Evolutionary conservation across 2,329 filamentous ascomycete genomes (phyloP), one percentile per base, ranked within the genome.

Genomic region (Fusarium algeriense): DNA sequence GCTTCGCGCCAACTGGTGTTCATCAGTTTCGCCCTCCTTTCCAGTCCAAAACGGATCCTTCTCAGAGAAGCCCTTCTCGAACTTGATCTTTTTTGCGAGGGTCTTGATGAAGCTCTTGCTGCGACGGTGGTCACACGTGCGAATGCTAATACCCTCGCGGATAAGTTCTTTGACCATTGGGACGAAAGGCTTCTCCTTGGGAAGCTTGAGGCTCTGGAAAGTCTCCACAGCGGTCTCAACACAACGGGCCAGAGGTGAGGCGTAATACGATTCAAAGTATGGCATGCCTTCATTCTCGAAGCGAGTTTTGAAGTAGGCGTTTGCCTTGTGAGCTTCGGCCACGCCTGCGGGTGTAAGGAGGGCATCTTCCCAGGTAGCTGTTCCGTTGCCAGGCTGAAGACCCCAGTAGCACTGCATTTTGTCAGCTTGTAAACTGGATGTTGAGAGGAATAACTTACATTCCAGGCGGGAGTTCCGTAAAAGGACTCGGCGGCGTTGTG

Each of bases 381-480:
- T 92, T 48, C 82, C 85, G 75, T 93, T 91, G 69, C 91, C 91
- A 38, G 91, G 86, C 3, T 86, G 83, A 65, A 88, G 83, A 7
- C 87, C 85, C 89, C 89, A 93, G 82, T 92, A 92, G 78, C 89
- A 88, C 85, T 87, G 28, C 17, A 6, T 75, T 6, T 30, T 26
- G 49, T 67, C 3, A 64, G 43, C 32, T 37, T 17, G 14, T 11
- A 3, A 1, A 2, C 23, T 6, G 23, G 13, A 4, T 6, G 14
- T n/a, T 6, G 2, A 28, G 15, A 6, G 19, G 26, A 3, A 15
- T 35, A 12, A 81, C 87, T 73, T 78, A 88, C 88, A 77, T 93
- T 90, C 91, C 91, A 93, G 5, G 88, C 88, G 3, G 88, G 86
- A 0, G 90, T 92, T 49, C 90, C 90, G 72, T 91, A 93, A 77